Evolutionary conservation across 495 filamentous ascomycete species (phyloP).

Genomic region (Symbiotaphrina buchneri): DNA sequence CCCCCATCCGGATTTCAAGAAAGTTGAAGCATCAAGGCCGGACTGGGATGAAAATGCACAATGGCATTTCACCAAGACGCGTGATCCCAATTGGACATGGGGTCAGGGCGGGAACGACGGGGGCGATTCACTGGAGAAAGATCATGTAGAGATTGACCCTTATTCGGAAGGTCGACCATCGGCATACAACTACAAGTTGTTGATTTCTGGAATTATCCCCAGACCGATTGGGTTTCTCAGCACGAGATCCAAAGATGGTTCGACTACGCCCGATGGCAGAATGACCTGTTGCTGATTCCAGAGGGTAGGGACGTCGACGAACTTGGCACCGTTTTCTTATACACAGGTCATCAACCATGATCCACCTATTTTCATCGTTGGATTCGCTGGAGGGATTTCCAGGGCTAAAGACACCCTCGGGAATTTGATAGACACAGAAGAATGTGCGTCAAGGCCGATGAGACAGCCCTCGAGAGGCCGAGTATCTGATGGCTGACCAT

Average conservation of each 20-base stretch:
- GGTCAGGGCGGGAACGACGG: constrained; percentile 55
- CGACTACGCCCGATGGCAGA: constrained; percentile 4
- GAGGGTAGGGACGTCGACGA: constrained; percentile 23
- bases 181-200: constrained; percentile 70
- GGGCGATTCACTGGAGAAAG: constrained; percentile 26
- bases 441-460: constrained; percentile 17
- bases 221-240: constrained; percentile 48
- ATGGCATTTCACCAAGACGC: constrained; percentile 40
- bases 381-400: constrained; percentile 26
- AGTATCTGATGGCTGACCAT: constrained; percentile 1
- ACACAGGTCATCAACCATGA: constrained; percentile 70
- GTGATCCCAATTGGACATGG: constrained; percentile 50
- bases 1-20: constrained; percentile 55
- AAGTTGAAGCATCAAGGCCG: constrained; percentile 48
- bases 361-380: constrained; percentile 72
- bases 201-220: constrained; percentile 72
- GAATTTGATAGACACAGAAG: constrained; percentile 46
- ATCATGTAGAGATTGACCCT: constrained; percentile 67
- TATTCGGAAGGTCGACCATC: constrained; percentile 44
- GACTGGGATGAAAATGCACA: constrained; percentile 29
- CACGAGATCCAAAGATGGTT: constrained; percentile 34
- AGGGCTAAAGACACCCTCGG: constrained; percentile 53
- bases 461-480: no score
- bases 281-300: neutral
- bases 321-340: constrained; percentile 78